A percentile compares a stretch with the other conserved stretches of the same genome.
These are phyloP conservation scores for Fusarium sp. DNA, from an alignment of 2,329 filamentous ascomycete genomes.

Conservation along the genomic window DNA sequence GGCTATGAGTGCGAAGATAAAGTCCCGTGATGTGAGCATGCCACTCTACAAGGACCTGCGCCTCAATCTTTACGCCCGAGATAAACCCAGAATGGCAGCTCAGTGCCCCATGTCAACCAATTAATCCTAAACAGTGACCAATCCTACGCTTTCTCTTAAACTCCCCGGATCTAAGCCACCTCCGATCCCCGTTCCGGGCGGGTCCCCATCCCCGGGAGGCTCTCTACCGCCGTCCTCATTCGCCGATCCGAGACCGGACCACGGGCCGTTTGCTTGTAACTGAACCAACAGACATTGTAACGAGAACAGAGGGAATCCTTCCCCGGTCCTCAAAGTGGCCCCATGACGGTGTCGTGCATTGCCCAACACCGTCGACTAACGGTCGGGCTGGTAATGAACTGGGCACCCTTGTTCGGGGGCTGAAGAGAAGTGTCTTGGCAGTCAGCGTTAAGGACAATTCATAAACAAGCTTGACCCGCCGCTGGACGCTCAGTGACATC, in stretches of 20 bases:
- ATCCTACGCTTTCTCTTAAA: background rate
- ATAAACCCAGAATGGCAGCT: slow-evolving; percentile 37
- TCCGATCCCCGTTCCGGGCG: slow-evolving; percentile 31
- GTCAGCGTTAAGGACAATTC: slow-evolving; percentile 26
- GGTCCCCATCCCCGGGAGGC: slow-evolving; percentile 18
- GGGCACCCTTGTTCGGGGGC: slow-evolving; percentile 31
- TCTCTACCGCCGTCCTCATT: slow-evolving; percentile 32
- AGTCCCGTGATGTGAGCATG: slow-evolving; percentile 30
- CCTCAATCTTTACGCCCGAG: slow-evolving; percentile 37
- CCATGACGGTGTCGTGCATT: slow-evolving; percentile 14
- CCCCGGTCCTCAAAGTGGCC: slow-evolving; percentile 1
- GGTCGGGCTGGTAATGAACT: slow-evolving; percentile 15
- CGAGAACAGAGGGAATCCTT: slow-evolving; percentile 16
- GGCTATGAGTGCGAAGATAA: slow-evolving; percentile 22
- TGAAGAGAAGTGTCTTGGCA: slow-evolving; percentile 31
- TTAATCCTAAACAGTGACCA: background rate
- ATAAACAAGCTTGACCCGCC: slow-evolving; percentile 33
- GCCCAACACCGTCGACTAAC: slow-evolving; percentile 2
- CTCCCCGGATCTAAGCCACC: slow-evolving; percentile 45
- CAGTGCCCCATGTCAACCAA: background rate
- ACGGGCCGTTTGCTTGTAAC: slow-evolving; percentile 12
- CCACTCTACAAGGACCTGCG: slow-evolving; percentile 17
- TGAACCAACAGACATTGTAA: slow-evolving; percentile 19
- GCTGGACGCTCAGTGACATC: slow-evolving; percentile 11
- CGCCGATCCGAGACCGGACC: slow-evolving; percentile 23